These are phyloP conservation scores for Komagataella phaffii DNA, from an alignment of 805 yeast genomes.

Conservation along the genomic window DNA sequence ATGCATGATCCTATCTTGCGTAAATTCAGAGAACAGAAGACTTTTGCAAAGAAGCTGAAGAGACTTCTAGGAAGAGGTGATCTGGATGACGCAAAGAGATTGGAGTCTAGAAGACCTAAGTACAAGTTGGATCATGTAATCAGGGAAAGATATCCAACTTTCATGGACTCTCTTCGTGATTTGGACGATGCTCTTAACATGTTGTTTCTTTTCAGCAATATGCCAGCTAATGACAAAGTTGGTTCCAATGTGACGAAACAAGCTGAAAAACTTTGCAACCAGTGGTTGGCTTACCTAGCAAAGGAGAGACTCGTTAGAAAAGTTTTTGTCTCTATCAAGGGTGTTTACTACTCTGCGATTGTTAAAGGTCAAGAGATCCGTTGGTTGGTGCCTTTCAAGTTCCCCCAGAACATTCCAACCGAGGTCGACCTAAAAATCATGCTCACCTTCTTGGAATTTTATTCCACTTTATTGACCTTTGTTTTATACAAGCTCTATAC, in stretches of 20 bases:
- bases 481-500: conserved; percentile 75
- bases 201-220: conserved; percentile 84
- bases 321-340: conserved; percentile 93
- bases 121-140: conserved; percentile 84
- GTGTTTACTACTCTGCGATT: conserved; percentile 87
- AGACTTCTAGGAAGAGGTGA: conserved; percentile 89
- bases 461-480: conserved; percentile 83
- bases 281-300: conserved; percentile 92
- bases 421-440: conserved; percentile 94
- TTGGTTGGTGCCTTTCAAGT: conserved; percentile 96
- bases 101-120: conserved; percentile 70
- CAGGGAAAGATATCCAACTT: conserved; percentile 92
- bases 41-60: conserved; percentile 83
- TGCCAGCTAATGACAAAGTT: conserved; percentile 87
- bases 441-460: conserved; percentile 93
- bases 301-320: conserved; percentile 71
- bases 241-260: conserved; percentile 73
- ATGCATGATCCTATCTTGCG: conserved; percentile 88
- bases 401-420: conserved; percentile 88
- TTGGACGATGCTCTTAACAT: conserved; percentile 91
- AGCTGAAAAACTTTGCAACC: conserved; percentile 77
- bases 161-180: conserved; percentile 84
- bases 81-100: conserved; percentile 71
- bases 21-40: conserved; percentile 91
- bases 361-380: conserved; percentile 85